Percentiles rank a stretch among this genome's conserved stretches.
These are phyloP conservation scores for Helicocarpus griseus DNA, from an alignment of 2,329 filamentous ascomycete species.

Conservation along the genomic window DNA sequence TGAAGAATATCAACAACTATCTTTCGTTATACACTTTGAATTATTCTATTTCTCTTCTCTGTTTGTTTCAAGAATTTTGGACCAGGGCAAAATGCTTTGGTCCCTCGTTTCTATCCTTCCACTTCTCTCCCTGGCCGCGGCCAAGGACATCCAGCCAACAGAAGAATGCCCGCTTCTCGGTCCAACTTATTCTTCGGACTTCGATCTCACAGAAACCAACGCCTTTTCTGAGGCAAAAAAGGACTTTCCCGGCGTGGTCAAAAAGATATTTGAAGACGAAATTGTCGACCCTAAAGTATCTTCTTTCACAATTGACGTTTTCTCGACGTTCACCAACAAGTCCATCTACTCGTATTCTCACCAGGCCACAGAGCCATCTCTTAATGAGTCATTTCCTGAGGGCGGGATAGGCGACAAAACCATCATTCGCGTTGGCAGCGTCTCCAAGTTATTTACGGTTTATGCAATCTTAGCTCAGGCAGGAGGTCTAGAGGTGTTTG, in stretches of 20 bases:
- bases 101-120: background rate
- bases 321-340: background rate
- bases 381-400: background rate
- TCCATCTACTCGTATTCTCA: background rate
- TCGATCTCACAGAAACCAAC: background rate
- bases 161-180: background rate
- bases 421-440: background rate
- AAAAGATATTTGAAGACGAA: background rate
- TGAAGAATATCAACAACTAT: too few species aligned
- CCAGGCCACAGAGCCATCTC: background rate
- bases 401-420: background rate
- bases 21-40: too few species aligned
- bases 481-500: background rate
- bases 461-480: background rate
- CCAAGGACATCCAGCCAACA: background rate
- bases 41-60: too few species aligned
- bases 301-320: background rate
- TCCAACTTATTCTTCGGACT: background rate
- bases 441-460: background rate
- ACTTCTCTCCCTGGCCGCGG: background rate
- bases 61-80: too few species aligned
- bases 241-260: background rate
- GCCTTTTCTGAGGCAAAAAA: background rate
- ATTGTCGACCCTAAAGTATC: background rate
- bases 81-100: background rate